phyloP scores from a whole-genome alignment of 192 early-diverging fungal species.

The Coemansia sp. region DNA sequence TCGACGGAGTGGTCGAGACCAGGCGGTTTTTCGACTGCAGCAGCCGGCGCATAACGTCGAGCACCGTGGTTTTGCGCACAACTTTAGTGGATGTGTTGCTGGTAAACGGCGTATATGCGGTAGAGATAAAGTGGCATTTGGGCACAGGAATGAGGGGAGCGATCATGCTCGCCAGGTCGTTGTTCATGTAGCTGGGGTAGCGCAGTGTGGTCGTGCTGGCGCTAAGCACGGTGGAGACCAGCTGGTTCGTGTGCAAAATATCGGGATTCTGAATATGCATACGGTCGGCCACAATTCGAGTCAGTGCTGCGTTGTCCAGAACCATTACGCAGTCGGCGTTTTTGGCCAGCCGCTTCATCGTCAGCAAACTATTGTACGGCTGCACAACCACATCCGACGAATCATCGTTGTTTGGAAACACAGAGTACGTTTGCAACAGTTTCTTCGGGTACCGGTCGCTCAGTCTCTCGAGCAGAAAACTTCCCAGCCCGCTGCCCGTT shows the following conservation, averaged over 20 bases:
- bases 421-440: constrained; percentile 95
- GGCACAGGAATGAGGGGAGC: constrained; percentile 98
- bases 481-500: constrained; percentile 96
- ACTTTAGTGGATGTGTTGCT: constrained; percentile 91
- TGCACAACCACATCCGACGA: constrained; percentile 96
- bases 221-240: constrained; percentile 98
- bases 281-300: constrained; percentile 87
- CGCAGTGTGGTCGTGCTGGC: constrained; percentile 94
- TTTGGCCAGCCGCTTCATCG: constrained; percentile 83
- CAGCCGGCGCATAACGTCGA: constrained; percentile 96
- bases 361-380: constrained; percentile 95
- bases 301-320: constrained; percentile 92
- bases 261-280: constrained; percentile 93
- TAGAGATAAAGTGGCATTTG: constrained; percentile 92
- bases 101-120: constrained; percentile 96
- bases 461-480: constrained; percentile 86
- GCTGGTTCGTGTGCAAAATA: constrained; percentile 93
- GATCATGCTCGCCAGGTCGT: constrained; percentile 93
- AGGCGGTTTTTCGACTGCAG: constrained; percentile 97
- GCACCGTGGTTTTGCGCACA: constrained; percentile 92
- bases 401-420: constrained; percentile 95
- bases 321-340: constrained; percentile 98
- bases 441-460: constrained; percentile 97
- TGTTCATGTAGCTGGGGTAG: constrained; percentile 99
- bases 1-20: constrained; percentile 90